Evolutionary conservation across 129 eudicot species (phyloP).

Genomic region (Cynara cardunculus): DNA sequence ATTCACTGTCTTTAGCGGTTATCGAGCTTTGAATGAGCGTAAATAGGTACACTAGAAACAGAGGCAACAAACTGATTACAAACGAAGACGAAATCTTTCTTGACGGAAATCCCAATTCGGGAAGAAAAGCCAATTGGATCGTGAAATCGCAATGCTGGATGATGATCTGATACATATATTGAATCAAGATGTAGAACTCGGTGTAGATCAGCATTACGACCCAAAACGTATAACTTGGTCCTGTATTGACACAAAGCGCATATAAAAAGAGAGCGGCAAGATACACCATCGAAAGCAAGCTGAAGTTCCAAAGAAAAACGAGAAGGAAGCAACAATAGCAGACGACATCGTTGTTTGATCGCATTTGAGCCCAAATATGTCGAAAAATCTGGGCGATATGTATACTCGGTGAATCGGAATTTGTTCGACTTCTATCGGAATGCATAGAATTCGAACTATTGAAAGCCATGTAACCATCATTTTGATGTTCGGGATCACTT

Average conservation of each 20-base stretch:
- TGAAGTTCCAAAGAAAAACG: constrained; percentile 52
- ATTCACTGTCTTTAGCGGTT: constrained; percentile 41
- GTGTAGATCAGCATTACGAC: constrained; percentile 46
- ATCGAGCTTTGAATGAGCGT: constrained; percentile 52
- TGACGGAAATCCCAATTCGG: constrained; percentile 47
- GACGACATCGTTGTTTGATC: constrained; percentile 51
- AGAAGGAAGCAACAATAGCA: constrained; percentile 53
- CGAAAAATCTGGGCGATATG: constrained; percentile 26
- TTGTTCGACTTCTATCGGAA: constrained; percentile 37
- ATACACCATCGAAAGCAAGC: constrained; percentile 51
- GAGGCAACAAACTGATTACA: constrained; percentile 41
- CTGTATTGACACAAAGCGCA: constrained; percentile 55
- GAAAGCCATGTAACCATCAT: constrained; percentile 24
- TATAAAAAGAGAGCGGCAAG: constrained; percentile 51
- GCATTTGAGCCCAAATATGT: constrained; percentile 45
- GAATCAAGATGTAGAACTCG: constrained; percentile 44
- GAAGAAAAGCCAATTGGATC: constrained; percentile 28
- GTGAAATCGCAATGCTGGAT: constrained; percentile 56
- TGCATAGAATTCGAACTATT: constrained; percentile 35
- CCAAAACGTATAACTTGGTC: constrained; percentile 57
- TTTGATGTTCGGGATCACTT: constrained; percentile 29
- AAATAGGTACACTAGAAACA: constrained; percentile 47
- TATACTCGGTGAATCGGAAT: constrained; percentile 25
- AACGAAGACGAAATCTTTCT: constrained; percentile 34
- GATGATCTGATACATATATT: constrained; percentile 49